These are phyloP conservation scores for Leptographium flavum DNA, from an alignment of 2,329 filamentous ascomycete species.

Conservation along the genomic window DNA sequence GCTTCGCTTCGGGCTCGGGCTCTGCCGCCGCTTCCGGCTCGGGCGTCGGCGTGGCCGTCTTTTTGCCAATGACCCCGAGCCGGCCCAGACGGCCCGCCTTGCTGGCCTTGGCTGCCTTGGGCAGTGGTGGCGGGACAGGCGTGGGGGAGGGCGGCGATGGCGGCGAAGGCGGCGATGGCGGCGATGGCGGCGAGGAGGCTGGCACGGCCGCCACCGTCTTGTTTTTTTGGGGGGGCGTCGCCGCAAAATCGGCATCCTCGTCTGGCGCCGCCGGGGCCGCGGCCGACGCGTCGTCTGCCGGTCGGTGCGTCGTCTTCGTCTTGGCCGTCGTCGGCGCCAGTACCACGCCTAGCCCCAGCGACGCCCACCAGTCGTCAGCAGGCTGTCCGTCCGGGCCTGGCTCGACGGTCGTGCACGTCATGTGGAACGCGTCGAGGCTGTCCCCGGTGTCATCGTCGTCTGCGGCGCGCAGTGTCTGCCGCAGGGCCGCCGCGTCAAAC, in stretches of 20 bases:
- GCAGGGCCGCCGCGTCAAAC: slow-evolving; percentile 29
- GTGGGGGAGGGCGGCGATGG: neutral
- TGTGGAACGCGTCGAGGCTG: slow-evolving; percentile 9
- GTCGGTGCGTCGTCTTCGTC: neutral
- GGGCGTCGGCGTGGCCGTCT: slow-evolving; percentile 29
- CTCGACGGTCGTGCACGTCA: neutral
- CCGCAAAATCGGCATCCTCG: slow-evolving; percentile 30
- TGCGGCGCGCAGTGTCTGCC: slow-evolving; percentile 1
- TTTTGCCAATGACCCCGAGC: slow-evolving; percentile 15
- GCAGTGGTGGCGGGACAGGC: neutral
- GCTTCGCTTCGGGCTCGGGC: too few relatives aligned
- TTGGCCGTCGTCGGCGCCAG: slow-evolving; percentile 8
- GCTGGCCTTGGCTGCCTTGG: neutral
- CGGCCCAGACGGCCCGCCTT: slow-evolving; percentile 5
- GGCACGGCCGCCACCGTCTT: neutral
- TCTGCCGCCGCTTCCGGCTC: too few relatives aligned
- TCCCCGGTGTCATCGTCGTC: slow-evolving; percentile 10
- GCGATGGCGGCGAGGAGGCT: neutral
- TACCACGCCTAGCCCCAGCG: slow-evolving; percentile 18
- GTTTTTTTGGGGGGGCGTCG: slow-evolving; percentile 24
- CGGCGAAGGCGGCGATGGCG: neutral
- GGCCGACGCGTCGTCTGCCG: neutral
- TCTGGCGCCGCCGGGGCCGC: slow-evolving; percentile 7
- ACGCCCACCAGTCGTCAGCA: slow-evolving; percentile 34
- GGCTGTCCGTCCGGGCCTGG: slow-evolving; percentile 10